Evolutionary conservation across 2,329 filamentous ascomycete species (phyloP).

Genomic region (Botryotinia globosa): DNA sequence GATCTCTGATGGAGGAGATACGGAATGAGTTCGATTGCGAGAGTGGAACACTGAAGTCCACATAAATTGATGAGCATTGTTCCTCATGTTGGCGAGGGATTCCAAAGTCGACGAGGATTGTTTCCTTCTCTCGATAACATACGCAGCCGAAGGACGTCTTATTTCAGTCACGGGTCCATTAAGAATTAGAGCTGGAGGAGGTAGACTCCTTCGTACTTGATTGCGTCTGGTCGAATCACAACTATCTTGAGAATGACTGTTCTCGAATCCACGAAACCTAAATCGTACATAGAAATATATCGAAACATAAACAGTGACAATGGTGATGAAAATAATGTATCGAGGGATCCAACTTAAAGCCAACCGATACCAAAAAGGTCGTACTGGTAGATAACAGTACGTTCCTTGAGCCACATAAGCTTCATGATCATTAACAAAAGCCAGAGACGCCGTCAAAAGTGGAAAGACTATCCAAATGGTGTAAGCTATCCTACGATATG

Average conservation of each 20-base stretch:
- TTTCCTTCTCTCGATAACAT: constrained; percentile 22
- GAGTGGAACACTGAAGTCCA: constrained; percentile 31
- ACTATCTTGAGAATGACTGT: constrained; percentile 19
- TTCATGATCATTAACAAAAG: constrained; percentile 54
- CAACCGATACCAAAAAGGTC: constrained; percentile 66
- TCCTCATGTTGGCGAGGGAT: constrained; percentile 22
- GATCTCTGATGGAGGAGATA: constrained; percentile 26
- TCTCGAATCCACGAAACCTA: constrained; percentile 36
- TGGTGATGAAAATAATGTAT: constrained; percentile 63
- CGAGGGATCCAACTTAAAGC: constrained; percentile 71
- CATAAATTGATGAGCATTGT: constrained; percentile 34
- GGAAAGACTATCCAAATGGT: constrained; percentile 56
- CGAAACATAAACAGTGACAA: constrained; percentile 62
- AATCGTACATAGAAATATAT: constrained; percentile 67
- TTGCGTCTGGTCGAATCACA: constrained; percentile 18
- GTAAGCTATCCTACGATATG: constrained; percentile 61
- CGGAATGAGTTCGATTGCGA: constrained; percentile 19
- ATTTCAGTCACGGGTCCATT: constrained; percentile 35
- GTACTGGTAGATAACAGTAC: constrained; percentile 67
- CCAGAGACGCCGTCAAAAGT: constrained; percentile 56
- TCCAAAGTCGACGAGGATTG: constrained; percentile 26
- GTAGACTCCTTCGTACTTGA: constrained; percentile 24
- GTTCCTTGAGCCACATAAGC: constrained; percentile 63
- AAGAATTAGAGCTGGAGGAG: constrained; percentile 30
- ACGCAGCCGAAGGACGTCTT: constrained; percentile 21